Evolutionary conservation across 164 flowering plant genomes (phyloP).

Genomic region (Cinnamomum chago): DNA sequence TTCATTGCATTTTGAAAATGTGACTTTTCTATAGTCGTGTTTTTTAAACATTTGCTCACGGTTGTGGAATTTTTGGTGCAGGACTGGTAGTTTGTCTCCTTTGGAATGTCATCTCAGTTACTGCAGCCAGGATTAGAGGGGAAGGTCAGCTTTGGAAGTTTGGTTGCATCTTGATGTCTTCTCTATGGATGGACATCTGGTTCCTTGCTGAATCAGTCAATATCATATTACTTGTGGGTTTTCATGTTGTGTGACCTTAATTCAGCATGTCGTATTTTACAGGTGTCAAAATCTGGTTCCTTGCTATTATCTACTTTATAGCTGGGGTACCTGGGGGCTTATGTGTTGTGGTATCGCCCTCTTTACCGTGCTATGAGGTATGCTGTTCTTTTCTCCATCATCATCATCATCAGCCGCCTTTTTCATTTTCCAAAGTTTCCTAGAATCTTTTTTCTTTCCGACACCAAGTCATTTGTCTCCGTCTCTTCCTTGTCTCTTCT

Average conservation of each 20-base stretch:
- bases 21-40: too few relatives aligned
- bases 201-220: not conserved
- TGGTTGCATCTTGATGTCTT: not conserved
- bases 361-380: constrained; percentile 98
- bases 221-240: not conserved
- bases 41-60: not conserved
- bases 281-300: constrained; percentile 91
- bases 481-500: too few relatives aligned
- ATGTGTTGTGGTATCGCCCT: constrained; percentile 96
- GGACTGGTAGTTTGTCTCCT: constrained; percentile 46
- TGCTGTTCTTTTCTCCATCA: not conserved
- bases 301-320: constrained; percentile 91
- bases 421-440: not conserved
- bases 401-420: not conserved
- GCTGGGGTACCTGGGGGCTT: constrained; percentile 89
- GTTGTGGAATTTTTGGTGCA: constrained; percentile 12
- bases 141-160: constrained; percentile 50
- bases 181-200: not conserved
- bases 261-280: constrained; percentile 9
- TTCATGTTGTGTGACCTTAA: constrained; percentile 6
- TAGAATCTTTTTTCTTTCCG: not conserved
- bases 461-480: too few relatives aligned
- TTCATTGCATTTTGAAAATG: too few relatives aligned
- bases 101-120: constrained; percentile 88
- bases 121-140: constrained; percentile 86